phyloP scores from a whole-genome alignment of 1,139 yeast species.

The Scheffersomyces lignicola region DNA sequence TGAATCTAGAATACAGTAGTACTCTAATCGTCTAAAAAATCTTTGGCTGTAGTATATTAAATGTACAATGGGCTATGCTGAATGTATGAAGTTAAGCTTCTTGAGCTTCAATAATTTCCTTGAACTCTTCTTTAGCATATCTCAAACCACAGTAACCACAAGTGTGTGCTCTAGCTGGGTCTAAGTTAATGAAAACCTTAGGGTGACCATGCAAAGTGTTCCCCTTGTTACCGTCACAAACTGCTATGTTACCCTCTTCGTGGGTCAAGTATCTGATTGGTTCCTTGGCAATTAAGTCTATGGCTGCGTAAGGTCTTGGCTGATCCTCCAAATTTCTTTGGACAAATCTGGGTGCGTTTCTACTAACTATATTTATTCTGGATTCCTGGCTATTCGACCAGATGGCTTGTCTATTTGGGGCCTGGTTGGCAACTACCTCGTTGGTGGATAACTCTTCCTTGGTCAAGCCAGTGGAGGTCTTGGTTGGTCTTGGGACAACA shows the following conservation, averaged over 20 bases:
- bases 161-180: conserved; percentile 66
- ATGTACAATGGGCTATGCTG: neutral
- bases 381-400: conserved; percentile 76
- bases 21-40: no score
- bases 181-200: conserved; percentile 77
- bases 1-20: neutral
- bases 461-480: conserved; percentile 34
- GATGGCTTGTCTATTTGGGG: conserved; percentile 69
- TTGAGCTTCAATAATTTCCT: conserved; percentile 35
- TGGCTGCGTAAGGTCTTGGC: conserved; percentile 84
- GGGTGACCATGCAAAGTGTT: conserved; percentile 79
- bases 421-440: conserved; percentile 48
- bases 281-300: conserved; percentile 73
- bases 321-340: conserved; percentile 68
- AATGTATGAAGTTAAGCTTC: conserved; percentile 3
- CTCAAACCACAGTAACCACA: conserved; percentile 82
- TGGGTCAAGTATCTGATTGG: conserved; percentile 66
- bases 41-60: no score
- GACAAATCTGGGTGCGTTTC: conserved; percentile 63
- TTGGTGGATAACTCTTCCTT: conserved; percentile 36
- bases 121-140: conserved; percentile 55
- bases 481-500: conserved; percentile 3
- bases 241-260: conserved; percentile 60
- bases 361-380: conserved; percentile 56
- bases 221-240: conserved; percentile 82